Base-by-base conservation (phyloP, 176 grass and related monocot genomes). In the Cenchrus fungigraminus region DNA sequence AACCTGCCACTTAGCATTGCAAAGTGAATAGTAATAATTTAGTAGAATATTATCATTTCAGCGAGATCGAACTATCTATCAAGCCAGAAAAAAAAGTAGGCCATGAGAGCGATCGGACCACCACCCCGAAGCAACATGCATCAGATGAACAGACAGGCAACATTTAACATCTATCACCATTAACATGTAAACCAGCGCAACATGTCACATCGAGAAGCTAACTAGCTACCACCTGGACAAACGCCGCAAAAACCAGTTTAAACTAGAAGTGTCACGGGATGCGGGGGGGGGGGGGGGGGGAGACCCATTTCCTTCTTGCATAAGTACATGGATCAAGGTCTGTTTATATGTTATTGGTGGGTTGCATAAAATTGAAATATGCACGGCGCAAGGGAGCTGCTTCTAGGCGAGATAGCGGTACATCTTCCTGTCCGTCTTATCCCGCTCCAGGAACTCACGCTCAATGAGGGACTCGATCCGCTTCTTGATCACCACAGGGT, bases 401-500 rank as follows among this genome's bases (percentile, higher is more conserved):
- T 54, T 77, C 79, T 82, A 93, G 37, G 91, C 94, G 42, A 97
- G 86, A 47, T 97, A 97, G 44, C 94, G 91, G 79, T 97, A 97
- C 73, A 93, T 40, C 79, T 89, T 97, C 74, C 94, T 91, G 73
- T 97, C 94, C 22, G 43, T 40, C 84, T 93, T 97, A 72, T 97
- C 94, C 82, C 94, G 91, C 81, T 93, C 94, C 56, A 93, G 79
- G 81, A 93, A 97, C 51, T 97, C 91, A 0, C 91, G 88, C 87
- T 96, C 91, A 14, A 96, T 96, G 11, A 96, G 91, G 16, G 91
- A 93, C 74, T 97, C 94, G 1, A 97, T 89, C 34, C 94, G 73
- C 49, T 93, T 97, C 91, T 97, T 97, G 76, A 97, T 97, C 61
- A 93, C 89, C 2, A 97, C 87, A 2, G 94, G 94, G 72, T 93